phyloP scores from a whole-genome alignment of 495 filamentous ascomycete genomes.

The Penicillium desertorum region DNA sequence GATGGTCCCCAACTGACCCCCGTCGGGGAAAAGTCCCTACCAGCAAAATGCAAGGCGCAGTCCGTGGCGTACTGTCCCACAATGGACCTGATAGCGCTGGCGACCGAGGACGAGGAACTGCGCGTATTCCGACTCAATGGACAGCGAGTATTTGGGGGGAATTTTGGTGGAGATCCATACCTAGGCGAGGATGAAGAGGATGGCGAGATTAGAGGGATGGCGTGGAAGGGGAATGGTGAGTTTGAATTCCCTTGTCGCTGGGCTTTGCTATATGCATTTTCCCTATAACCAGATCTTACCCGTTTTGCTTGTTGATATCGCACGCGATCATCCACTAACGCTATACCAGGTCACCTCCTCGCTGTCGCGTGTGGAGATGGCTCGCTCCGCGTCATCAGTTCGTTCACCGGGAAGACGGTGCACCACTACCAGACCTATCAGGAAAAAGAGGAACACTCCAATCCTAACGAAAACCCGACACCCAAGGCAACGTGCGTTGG shows the following conservation, averaged over 20 bases:
- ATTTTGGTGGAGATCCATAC: slow-evolving; percentile 48
- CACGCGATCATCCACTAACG: neutral
- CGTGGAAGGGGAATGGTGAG: slow-evolving; percentile 81
- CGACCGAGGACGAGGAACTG: slow-evolving; percentile 62
- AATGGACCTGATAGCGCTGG: slow-evolving; percentile 76
- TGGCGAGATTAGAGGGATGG: slow-evolving; percentile 55
- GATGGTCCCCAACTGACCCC: slow-evolving; percentile 39
- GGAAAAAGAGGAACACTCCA: slow-evolving; percentile 33
- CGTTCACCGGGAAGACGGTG: slow-evolving; percentile 75
- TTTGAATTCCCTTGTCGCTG: slow-evolving; percentile 4
- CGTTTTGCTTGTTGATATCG: neutral
- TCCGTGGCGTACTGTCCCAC: slow-evolving; percentile 74
- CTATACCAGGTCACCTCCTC: slow-evolving; percentile 59
- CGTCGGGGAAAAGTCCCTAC: slow-evolving; percentile 58
- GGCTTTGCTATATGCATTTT: neutral
- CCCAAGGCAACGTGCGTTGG: slow-evolving; percentile 62
- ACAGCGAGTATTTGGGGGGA: slow-evolving; percentile 63
- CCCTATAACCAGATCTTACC: neutral
- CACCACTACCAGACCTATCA: slow-evolving; percentile 57
- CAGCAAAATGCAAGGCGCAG: slow-evolving; percentile 53
- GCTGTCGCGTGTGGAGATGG: slow-evolving; percentile 78
- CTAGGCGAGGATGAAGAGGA: slow-evolving; percentile 50
- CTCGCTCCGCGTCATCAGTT: slow-evolving; percentile 65
- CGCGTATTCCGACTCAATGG: slow-evolving; percentile 67
- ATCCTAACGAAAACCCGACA: slow-evolving; percentile 23